Percentiles rank a stretch among this genome's conserved stretches.
Evolutionary conservation across 306 rosid genomes (phyloP).

Genomic region (Castanea sativa): DNA sequence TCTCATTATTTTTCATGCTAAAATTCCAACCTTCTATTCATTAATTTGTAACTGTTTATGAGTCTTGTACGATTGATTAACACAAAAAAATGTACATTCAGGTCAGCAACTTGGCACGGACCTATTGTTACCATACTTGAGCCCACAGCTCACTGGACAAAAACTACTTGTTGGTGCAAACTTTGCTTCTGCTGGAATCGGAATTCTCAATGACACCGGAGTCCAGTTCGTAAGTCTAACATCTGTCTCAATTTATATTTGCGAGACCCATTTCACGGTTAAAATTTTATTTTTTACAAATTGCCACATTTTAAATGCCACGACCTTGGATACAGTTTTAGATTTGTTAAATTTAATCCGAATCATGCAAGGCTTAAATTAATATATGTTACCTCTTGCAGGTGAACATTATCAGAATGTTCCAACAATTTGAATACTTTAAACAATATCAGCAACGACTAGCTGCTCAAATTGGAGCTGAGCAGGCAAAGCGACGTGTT

Average conservation of each 20-base stretch:
- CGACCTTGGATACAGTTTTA: too few relatives aligned
- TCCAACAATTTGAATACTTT: slow-evolving; percentile 48
- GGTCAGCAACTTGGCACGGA: slow-evolving; percentile 68
- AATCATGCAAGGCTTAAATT: too few relatives aligned
- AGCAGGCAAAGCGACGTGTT: slow-evolving; percentile 32
- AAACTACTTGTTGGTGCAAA: slow-evolving; percentile 77
- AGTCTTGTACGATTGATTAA: not conserved
- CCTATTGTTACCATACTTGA: slow-evolving; percentile 62
- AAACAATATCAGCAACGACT: slow-evolving; percentile 56
- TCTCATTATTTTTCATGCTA: not conserved
- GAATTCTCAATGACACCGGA: slow-evolving; percentile 90
- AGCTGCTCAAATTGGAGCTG: slow-evolving; percentile 47
- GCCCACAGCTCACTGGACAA: slow-evolving; percentile 55
- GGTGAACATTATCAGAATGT: slow-evolving; percentile 72
- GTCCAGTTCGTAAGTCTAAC: slow-evolving; percentile 61
- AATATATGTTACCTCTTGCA: slow-evolving; percentile 16
- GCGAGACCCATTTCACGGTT: too few relatives aligned
- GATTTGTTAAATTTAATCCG: not conserved
- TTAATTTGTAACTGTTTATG: not conserved
- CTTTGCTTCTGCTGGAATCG: slow-evolving; percentile 94
- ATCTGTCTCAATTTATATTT: not conserved
- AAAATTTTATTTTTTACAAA: too few relatives aligned
- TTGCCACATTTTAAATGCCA: too few relatives aligned
- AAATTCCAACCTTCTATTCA: not conserved
- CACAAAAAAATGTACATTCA: not conserved